phyloP scores from a whole-genome alignment of 306 rosid genomes.

The Inga leiocalycina region DNA sequence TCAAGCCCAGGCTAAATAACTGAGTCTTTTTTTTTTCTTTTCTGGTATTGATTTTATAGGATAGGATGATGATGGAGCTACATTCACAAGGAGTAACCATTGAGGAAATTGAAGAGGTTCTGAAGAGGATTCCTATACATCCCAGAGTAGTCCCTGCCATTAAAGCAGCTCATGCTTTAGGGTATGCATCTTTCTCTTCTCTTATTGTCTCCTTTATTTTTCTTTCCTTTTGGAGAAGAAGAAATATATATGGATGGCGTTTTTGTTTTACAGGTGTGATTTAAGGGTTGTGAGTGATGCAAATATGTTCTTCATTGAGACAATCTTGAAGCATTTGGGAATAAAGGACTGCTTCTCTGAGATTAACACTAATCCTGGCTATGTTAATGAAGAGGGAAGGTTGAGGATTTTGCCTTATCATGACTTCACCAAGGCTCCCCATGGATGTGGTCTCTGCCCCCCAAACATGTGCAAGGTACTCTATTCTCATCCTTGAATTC shows the following conservation, averaged over 20 bases:
- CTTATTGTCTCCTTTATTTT: neutral
- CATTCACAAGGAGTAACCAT: slow-evolving; percentile 55
- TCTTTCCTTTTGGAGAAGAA: neutral
- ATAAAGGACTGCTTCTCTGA: slow-evolving; percentile 65
- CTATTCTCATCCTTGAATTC: neutral
- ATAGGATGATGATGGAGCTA: slow-evolving; percentile 75
- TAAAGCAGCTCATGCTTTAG: slow-evolving; percentile 54
- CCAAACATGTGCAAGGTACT: slow-evolving; percentile 87
- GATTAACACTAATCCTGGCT: slow-evolving; percentile 68
- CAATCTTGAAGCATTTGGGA: slow-evolving; percentile 64
- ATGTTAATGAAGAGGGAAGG: slow-evolving; percentile 57
- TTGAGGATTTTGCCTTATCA: slow-evolving; percentile 53
- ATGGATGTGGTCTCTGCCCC: slow-evolving; percentile 63
- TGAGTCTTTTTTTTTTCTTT: neutral
- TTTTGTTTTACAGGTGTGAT: slow-evolving; percentile 57
- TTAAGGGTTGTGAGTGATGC: slow-evolving; percentile 86
- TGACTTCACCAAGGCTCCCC: slow-evolving; percentile 49
- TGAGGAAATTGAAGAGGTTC: slow-evolving; percentile 48
- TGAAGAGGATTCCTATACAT: slow-evolving; percentile 55
- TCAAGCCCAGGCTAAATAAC: neutral
- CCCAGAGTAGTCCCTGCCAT: slow-evolving; percentile 60
- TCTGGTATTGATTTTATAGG: slow-evolving; percentile 44
- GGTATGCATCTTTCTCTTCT: slow-evolving; percentile 31
- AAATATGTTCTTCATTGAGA: slow-evolving; percentile 70
- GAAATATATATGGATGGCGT: neutral